Percentiles rank a stretch among this genome's conserved stretches.
These are phyloP conservation scores for Hanseniaspora jakobsenii DNA, from an alignment of 805 yeast species.

Conservation along the genomic window DNA sequence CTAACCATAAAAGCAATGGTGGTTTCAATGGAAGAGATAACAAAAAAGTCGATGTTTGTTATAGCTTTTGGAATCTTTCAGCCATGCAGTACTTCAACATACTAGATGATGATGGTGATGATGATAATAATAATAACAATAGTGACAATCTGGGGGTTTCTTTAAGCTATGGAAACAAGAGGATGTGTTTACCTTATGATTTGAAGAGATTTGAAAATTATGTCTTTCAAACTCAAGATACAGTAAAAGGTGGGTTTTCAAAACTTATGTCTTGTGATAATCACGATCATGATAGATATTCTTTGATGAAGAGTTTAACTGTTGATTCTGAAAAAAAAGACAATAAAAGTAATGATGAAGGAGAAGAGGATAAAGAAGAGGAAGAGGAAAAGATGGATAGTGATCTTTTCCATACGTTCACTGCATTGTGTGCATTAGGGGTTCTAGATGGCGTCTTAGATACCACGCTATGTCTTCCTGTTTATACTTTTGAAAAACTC, in stretches of 20 bases:
- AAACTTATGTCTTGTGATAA: constrained; percentile 31
- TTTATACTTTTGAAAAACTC: constrained; percentile 7
- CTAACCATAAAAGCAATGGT: constrained; percentile 47
- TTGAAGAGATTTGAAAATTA: constrained; percentile 22
- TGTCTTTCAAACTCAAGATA: constrained; percentile 41
- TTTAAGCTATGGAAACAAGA: constrained; percentile 29
- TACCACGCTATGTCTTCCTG: constrained; percentile 26
- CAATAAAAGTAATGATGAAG: too few relatives aligned
- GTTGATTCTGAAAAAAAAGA: too few relatives aligned
- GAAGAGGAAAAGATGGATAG: constrained; percentile 53
- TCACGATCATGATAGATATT: constrained; percentile 4
- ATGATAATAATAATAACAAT: too few relatives aligned
- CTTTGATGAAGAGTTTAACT: too few relatives aligned
- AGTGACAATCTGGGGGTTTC: too few relatives aligned
- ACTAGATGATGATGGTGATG: too few relatives aligned
- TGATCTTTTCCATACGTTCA: constrained; percentile 57
- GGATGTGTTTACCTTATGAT: constrained; percentile 31
- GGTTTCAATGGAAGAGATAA: constrained; percentile 82
- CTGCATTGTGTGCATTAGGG: constrained; percentile 46
- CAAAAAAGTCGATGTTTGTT: constrained; percentile 77
- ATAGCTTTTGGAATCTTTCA: constrained; percentile 71
- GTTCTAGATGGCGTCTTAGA: constrained; percentile 27
- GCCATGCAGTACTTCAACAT: too few relatives aligned
- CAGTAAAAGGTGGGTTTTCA: constrained; percentile 62
- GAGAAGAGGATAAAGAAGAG: too few relatives aligned